Evolutionary conservation across 805 yeast species (phyloP), one percentile per base, ranked within the genome.

Genomic region (Limtongia smithiae): DNA sequence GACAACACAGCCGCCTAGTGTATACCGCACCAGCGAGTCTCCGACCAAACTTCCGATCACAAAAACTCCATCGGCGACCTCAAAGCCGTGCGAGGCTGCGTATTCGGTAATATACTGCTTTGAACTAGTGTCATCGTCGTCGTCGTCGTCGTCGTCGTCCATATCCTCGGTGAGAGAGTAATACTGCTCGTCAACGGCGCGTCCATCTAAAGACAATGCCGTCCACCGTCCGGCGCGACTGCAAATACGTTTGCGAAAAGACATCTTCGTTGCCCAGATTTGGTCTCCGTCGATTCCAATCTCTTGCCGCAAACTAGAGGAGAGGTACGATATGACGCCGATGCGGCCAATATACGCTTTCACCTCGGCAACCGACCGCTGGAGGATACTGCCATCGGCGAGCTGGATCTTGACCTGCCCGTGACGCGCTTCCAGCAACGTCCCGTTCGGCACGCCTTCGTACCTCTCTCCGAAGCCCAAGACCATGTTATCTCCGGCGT

Each of bases 21-120:
- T 30, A 47, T 60, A 64, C 30, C 68, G 57, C 3, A 65, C 66
- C 33, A 65, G 44, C 1, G 66, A 51, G 41, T 65, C 68, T 3
- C 68, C 68, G 4, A 62, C 53, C 17, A 65, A 46, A 49, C 66
- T 62, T 9, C 68, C 68, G 25, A 64, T 50, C 7, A 55, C 60
- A 50, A 53, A 64, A 12, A 65, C 55, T 20, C 49, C 47, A 7
- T 51, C 48, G 17, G 54, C 43, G 14, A 60, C 39, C 33, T 57
- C 60, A 4, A 60, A 42, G 34, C 49, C 55, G 37, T 53, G 41
- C 34, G 51, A 22, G n/a, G 56, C 44, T 33, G 51, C 21, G 45
- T 44, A 25, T n/a, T 43, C 15, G 22, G 30, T 34, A 11, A 27
- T 20, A 17, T 32, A 44, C 28, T 7, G 15, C 25, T 18, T 15